Base-by-base conservation (phyloP, 148 eudicot genomes). In the Spergularia marina region DNA sequence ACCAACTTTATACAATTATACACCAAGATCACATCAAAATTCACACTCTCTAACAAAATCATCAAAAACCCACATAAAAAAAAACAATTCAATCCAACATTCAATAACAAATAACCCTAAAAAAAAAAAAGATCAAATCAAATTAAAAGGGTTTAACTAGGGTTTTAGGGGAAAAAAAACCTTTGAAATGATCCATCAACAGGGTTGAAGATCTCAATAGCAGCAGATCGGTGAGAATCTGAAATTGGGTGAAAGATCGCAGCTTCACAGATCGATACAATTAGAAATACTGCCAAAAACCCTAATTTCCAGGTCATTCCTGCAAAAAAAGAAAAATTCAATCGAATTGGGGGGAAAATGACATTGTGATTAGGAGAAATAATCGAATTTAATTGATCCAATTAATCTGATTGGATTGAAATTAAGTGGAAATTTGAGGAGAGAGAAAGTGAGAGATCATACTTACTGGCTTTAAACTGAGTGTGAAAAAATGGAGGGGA, bases 141-240 rank as follows among this genome's bases (percentile, higher is more conserved):
- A 20, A n/a, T 7, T 57, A 6, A 12, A 53, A 69, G 86, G 87
- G 86, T 84, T 84, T 79, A 82, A 54, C 41, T 17, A 6, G 61
- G 76, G 83, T 56, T 80, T 80, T 18, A 25, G 40, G 67, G 0
- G 4, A 30, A 30, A 30, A 30, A 53, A 76, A 39, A 94, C 98
- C 96, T 92, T 60, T 78, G 65, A 60, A 83, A 88, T 39, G 94
- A 91, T 82, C 92, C 91, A 85, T 80, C 91, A 44, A 79, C 65
- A 1, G 91, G 82, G 23, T 83, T 74, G 74, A 90, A 85, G 51
- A 94, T 79, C 83, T 92, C 83, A 21, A 76, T 40, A 44, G 97
- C 96, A 20, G 92, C 93, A 64, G 98, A 92, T 89, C 96, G 93
- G 78, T 94, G 97, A 36, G 89, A 81, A 58, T 91, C 89, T 2